phyloP scores from a whole-genome alignment of 495 filamentous ascomycete genomes.

The Penicillium ochrochloron region DNA sequence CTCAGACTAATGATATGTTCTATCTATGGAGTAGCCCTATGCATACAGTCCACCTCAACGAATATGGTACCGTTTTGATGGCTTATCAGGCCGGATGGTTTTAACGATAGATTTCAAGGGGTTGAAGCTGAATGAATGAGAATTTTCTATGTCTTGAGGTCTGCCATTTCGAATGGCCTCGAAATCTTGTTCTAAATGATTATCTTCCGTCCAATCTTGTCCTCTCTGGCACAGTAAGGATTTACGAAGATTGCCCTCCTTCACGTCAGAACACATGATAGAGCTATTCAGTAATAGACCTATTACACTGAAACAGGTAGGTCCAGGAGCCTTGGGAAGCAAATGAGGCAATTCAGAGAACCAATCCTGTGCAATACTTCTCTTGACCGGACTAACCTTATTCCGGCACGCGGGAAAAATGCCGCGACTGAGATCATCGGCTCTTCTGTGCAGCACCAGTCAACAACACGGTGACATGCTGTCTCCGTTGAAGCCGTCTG shows the following conservation, averaged over 20 bases:
- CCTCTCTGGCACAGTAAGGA: background rate
- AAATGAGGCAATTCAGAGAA: background rate
- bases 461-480: constrained; percentile 42
- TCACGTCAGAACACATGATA: background rate
- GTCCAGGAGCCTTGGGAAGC: background rate
- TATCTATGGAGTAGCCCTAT: too few species aligned
- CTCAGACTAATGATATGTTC: too few species aligned
- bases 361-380: constrained; percentile 9
- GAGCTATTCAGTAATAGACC: background rate
- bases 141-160: background rate
- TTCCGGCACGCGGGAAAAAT: constrained; percentile 34
- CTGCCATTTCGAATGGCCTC: too few species aligned
- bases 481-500: constrained; percentile 44
- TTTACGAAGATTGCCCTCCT: background rate
- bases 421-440: constrained; percentile 30
- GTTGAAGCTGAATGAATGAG: too few species aligned
- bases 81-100: too few species aligned
- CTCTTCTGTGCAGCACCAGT: constrained; percentile 16
- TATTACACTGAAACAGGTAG: background rate
- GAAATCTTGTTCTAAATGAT: too few species aligned
- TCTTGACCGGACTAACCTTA: constrained; percentile 24
- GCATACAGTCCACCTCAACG: too few species aligned
- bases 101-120: too few species aligned
- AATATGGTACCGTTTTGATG: too few species aligned
- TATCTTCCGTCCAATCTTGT: too few species aligned